These are phyloP conservation scores for Starmerella asiatica DNA, from an alignment of 805 yeast genomes.

Conservation along the genomic window DNA sequence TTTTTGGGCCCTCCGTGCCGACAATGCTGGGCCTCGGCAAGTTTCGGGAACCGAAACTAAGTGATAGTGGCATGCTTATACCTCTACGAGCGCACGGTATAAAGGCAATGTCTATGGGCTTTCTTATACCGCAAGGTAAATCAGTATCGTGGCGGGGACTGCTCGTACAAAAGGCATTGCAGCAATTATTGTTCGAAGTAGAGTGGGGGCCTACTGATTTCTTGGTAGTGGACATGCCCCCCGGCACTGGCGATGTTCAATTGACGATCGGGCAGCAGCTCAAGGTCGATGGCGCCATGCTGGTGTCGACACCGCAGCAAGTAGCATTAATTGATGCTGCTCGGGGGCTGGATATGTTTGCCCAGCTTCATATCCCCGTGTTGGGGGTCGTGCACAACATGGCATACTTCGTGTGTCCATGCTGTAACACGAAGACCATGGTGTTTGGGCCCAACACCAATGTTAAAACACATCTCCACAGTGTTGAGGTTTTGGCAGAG, in stretches of 20 bases:
- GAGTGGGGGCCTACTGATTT: slow-evolving; percentile 53
- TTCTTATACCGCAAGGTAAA: slow-evolving; percentile 48
- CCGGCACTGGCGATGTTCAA: slow-evolving; percentile 85
- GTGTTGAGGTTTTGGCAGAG: slow-evolving; percentile 45
- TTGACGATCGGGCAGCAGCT: slow-evolving; percentile 67
- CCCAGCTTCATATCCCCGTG: slow-evolving; percentile 56
- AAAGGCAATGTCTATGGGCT: slow-evolving; percentile 84
- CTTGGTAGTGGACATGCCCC: slow-evolving; percentile 73
- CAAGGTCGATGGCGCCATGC: slow-evolving; percentile 63
- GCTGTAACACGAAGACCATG: slow-evolving; percentile 59
- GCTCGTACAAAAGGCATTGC: slow-evolving; percentile 75
- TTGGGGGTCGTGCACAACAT: slow-evolving; percentile 71
- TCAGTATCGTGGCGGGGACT: slow-evolving; percentile 76
- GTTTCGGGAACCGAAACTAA: slow-evolving; percentile 50
- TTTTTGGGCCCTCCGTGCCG: slow-evolving; percentile 78
- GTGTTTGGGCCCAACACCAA: slow-evolving; percentile 56
- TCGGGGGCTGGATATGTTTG: slow-evolving; percentile 67
- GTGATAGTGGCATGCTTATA: slow-evolving; percentile 37
- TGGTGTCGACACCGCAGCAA: slow-evolving; percentile 80
- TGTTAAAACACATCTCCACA: slow-evolving; percentile 32
- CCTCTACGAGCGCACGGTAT: slow-evolving; percentile 66
- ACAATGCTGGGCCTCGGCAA: slow-evolving; percentile 43
- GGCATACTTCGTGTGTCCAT: slow-evolving; percentile 65
- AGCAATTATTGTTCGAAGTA: slow-evolving; percentile 72
- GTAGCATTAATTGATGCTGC: slow-evolving; percentile 68